Percentiles rank a stretch among this genome's conserved stretches.
Conservation (phyloP, 805 yeast genomes). For the Saccharomycopsis schoenii region DNA sequence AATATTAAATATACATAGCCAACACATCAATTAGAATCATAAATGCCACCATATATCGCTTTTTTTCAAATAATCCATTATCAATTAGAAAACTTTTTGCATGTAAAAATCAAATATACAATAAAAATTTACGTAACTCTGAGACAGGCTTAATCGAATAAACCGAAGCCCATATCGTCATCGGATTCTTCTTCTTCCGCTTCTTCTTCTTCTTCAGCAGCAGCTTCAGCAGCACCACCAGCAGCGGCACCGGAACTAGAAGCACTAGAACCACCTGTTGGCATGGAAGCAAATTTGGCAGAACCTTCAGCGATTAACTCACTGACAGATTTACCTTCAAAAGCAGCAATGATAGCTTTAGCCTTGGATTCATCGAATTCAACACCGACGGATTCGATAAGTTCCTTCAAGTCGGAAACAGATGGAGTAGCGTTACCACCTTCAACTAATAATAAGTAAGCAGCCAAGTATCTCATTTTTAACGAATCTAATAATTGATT, state of each 20-base stretch:
- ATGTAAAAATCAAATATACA: neutral
- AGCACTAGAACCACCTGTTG: slow-evolving; percentile 96
- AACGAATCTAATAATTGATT: neutral
- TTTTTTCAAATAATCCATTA: neutral
- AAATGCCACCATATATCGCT: neutral
- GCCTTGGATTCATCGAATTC: slow-evolving; percentile 90
- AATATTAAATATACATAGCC: neutral
- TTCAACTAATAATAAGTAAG: slow-evolving; percentile 95
- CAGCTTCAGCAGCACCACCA: slow-evolving; percentile 63
- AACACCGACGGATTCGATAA: slow-evolving; percentile 90
- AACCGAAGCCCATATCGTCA: slow-evolving; percentile 89
- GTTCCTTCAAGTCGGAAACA: slow-evolving; percentile 80
- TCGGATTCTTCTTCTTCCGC: slow-evolving; percentile 55
- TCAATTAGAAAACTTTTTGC: neutral
- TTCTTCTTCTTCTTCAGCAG: slow-evolving; percentile 52
- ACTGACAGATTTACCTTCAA: slow-evolving; percentile 86
- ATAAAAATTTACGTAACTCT: neutral
- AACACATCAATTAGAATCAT: neutral
- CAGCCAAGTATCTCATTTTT: slow-evolving; percentile 93
- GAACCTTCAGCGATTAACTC: slow-evolving; percentile 93
- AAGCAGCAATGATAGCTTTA: slow-evolving; percentile 66
- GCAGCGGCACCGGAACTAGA: slow-evolving; percentile 60
- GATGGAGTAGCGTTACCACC: slow-evolving; percentile 95
- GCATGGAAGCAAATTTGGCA: slow-evolving; percentile 93
- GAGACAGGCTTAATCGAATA: slow-evolving; percentile 72